Evolutionary conservation across 345 rosid genomes (phyloP).

Genomic region (Carallia pectinifolia): DNA sequence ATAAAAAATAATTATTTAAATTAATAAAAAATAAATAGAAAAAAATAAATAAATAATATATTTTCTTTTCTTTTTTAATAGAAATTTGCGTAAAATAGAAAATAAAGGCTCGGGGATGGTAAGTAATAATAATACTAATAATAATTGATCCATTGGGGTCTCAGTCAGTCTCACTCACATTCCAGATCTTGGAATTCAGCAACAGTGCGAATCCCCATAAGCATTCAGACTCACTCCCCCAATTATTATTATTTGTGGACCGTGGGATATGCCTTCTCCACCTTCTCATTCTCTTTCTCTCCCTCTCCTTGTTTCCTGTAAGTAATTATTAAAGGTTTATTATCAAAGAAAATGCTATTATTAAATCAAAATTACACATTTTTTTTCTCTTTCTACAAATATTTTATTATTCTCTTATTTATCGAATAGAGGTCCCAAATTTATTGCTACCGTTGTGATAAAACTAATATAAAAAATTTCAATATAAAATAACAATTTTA

Average conservation of each 20-base stretch:
- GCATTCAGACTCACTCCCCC: conserved; percentile 62
- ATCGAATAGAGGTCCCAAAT: too few relatives aligned
- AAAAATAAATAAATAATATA: too few relatives aligned
- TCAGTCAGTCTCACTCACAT: neutral
- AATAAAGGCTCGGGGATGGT: neutral
- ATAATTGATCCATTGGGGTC: conserved; percentile 14
- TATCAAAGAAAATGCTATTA: too few relatives aligned
- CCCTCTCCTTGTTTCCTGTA: neutral
- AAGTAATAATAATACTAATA: neutral
- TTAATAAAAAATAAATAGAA: too few relatives aligned
- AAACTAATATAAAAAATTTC: too few relatives aligned
- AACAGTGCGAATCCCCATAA: conserved; percentile 71
- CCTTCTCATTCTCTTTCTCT: conserved; percentile 21
- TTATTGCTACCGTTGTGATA: too few relatives aligned
- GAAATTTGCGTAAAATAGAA: neutral
- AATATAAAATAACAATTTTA: too few relatives aligned
- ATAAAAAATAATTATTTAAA: too few relatives aligned
- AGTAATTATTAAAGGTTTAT: too few relatives aligned
- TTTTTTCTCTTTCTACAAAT: neutral
- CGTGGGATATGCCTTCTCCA: conserved; percentile 19
- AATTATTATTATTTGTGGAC: conserved; percentile 35
- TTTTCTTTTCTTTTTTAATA: too few relatives aligned
- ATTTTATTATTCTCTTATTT: too few relatives aligned
- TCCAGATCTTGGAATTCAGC: conserved; percentile 62
- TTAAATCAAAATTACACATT: too few relatives aligned